Evolutionary conservation across 1,139 yeast genomes (phyloP).

Genomic region (Candida glucosophila): DNA sequence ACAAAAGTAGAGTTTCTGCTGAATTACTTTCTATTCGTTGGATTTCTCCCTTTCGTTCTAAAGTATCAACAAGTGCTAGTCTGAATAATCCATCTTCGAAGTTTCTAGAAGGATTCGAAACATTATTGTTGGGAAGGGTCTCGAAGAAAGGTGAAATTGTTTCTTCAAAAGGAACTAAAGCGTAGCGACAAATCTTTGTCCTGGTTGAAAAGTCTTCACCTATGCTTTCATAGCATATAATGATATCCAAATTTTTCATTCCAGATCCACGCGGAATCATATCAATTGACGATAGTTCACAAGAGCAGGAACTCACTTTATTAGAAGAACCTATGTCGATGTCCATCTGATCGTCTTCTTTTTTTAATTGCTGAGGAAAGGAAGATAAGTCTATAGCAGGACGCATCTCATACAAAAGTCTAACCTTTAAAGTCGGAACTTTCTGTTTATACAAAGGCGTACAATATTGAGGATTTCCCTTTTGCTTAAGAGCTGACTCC

Average conservation of each 20-base stretch:
- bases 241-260: slow-evolving; percentile 28
- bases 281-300: too few relatives aligned
- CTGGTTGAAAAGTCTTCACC: slow-evolving; percentile 9
- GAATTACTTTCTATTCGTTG: slow-evolving; percentile 14
- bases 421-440: slow-evolving; percentile 16
- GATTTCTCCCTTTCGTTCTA: slow-evolving; percentile 13
- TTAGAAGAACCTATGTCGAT: too few relatives aligned
- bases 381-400: slow-evolving; percentile 12
- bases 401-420: slow-evolving; percentile 21
- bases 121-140: too few relatives aligned
- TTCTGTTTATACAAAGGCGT: slow-evolving; percentile 35
- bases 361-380: slow-evolving; percentile 4
- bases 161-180: slow-evolving; percentile 18
- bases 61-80: slow-evolving; percentile 16
- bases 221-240: slow-evolving; percentile 23
- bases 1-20: slow-evolving; percentile 16
- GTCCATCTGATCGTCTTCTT: slow-evolving; percentile 14
- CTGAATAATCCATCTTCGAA: slow-evolving; percentile 7
- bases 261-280: too few relatives aligned
- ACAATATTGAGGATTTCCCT: slow-evolving; percentile 42
- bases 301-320: too few relatives aligned
- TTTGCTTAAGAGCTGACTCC: slow-evolving; percentile 40
- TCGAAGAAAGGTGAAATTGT: too few relatives aligned
- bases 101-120: too few relatives aligned
- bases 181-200: slow-evolving; percentile 31